A percentile compares a stretch with the other conserved stretches of the same genome.
Conservation (phyloP, 2,329 filamentous ascomycete genomes). For the Talaromyces verruculosus region DNA sequence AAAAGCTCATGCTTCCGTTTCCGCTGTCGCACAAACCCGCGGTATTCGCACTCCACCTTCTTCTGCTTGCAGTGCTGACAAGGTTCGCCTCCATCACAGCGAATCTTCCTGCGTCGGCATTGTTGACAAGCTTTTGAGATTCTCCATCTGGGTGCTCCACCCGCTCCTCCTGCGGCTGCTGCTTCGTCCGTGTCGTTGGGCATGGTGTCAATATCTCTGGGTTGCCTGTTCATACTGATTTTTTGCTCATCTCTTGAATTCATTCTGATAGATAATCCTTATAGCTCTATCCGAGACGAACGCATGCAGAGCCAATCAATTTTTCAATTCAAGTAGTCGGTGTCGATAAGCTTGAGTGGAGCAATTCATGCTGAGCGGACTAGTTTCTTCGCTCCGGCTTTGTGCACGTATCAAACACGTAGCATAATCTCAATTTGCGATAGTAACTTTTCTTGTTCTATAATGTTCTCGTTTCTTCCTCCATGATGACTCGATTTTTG, state of each 20-base stretch:
- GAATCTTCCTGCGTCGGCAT: conserved; percentile 44
- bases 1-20: conserved; percentile 33
- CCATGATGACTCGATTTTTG: neutral
- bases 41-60: conserved; percentile 37
- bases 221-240: neutral
- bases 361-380: neutral
- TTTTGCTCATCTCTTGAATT: neutral
- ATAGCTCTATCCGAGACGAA: neutral
- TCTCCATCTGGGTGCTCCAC: conserved; percentile 30
- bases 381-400: neutral
- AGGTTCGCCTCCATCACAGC: conserved; percentile 42
- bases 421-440: neutral
- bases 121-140: conserved; percentile 44
- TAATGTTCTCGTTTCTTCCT: neutral
- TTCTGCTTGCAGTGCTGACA: conserved; percentile 42
- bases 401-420: neutral
- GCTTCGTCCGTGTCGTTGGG: conserved; percentile 14
- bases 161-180: conserved; percentile 17
- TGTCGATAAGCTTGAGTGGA: neutral
- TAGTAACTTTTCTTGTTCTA: neutral
- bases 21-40: conserved; percentile 40
- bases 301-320: neutral
- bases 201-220: neutral
- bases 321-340: neutral
- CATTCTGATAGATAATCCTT: neutral